phyloP scores from a whole-genome alignment of 805 yeast genomes.

The Cyberlindnera euphorbiae region DNA sequence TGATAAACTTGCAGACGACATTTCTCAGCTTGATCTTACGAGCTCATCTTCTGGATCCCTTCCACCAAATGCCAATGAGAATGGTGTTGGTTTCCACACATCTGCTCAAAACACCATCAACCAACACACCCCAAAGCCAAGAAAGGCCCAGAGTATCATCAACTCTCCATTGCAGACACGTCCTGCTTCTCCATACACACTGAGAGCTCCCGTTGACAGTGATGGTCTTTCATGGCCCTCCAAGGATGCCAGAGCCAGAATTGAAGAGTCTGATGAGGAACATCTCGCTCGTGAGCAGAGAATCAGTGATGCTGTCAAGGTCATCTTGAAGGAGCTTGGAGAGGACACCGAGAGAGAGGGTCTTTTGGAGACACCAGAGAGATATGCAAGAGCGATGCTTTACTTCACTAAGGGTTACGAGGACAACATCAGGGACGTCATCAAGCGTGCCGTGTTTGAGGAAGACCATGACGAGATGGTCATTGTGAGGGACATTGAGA shows the following conservation, averaged over 20 bases:
- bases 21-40: constrained; percentile 15
- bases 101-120: constrained; percentile 16
- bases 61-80: constrained; percentile 12
- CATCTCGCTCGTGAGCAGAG: constrained; percentile 61
- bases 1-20: constrained; percentile 11
- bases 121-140: constrained; percentile 13
- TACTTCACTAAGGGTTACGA: constrained; percentile 96
- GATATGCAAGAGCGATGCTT: constrained; percentile 95
- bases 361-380: constrained; percentile 85
- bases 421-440: constrained; percentile 80
- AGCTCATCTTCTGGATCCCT: constrained; percentile 1
- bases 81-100: constrained; percentile 20
- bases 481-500: constrained; percentile 89
- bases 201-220: constrained; percentile 79
- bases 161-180: constrained; percentile 66
- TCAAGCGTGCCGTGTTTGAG: constrained; percentile 93
- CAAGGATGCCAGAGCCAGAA: constrained; percentile 71
- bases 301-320: constrained; percentile 79
- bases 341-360: constrained; percentile 91
- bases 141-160: constrained; percentile 1
- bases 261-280: constrained; percentile 65
- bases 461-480: constrained; percentile 99
- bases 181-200: constrained; percentile 78
- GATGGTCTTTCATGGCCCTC: constrained; percentile 97
- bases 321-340: constrained; percentile 69